These are phyloP conservation scores for Retiboletus fuscus DNA, from an alignment of 1,284 basidiomycete species.

Conservation along the genomic window DNA sequence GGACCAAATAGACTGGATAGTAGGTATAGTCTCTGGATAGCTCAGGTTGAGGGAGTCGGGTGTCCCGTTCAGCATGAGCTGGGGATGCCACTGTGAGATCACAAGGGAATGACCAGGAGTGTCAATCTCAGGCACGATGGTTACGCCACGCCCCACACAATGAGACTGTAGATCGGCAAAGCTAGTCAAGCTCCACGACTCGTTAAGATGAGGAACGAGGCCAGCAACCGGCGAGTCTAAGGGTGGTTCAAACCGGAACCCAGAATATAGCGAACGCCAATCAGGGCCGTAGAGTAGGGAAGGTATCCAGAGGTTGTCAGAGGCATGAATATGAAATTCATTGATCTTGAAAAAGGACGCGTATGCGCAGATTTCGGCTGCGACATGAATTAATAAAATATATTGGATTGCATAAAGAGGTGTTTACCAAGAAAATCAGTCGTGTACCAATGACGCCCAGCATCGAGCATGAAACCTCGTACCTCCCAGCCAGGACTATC, in stretches of 20 bases:
- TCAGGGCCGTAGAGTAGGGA: constrained; percentile 44
- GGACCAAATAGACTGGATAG: constrained; percentile 52
- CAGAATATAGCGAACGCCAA: constrained; percentile 51
- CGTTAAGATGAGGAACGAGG: constrained; percentile 48
- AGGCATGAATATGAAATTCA: constrained; percentile 53
- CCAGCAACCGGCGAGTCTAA: constrained; percentile 43
- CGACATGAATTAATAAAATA: constrained; percentile 1
- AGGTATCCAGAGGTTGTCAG: constrained; percentile 53
- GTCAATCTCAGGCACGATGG: constrained; percentile 53
- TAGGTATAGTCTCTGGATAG: constrained; percentile 52
- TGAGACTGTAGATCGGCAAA: constrained; percentile 49
- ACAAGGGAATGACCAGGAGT: constrained; percentile 53
- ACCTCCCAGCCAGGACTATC: constrained; percentile 55
- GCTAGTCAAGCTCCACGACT: constrained; percentile 47
- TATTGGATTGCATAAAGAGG: not conserved
- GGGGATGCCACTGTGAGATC: constrained; percentile 53
- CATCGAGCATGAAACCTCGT: constrained; percentile 56
- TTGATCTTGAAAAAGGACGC: constrained; percentile 56
- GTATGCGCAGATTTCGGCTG: constrained; percentile 53
- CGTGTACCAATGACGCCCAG: constrained; percentile 52
- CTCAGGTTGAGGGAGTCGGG: constrained; percentile 52
- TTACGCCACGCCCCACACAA: constrained; percentile 49
- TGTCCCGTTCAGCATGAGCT: constrained; percentile 46
- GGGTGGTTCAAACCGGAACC: constrained; percentile 53
- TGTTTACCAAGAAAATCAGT: constrained; percentile 48